Conservation (phyloP, 805 yeast genomes). For the Spathaspora passalidarum region DNA sequence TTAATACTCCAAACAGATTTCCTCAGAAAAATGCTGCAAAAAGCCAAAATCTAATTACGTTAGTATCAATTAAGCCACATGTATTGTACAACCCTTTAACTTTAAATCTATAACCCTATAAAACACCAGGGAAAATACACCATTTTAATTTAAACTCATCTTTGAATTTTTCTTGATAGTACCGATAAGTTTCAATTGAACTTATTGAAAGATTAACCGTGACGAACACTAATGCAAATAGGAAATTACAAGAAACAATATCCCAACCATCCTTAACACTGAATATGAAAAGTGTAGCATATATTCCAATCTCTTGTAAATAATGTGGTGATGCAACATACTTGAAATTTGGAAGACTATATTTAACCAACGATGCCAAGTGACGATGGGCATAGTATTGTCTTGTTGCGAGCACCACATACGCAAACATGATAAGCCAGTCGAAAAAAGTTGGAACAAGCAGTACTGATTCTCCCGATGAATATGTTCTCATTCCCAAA, state of each 20-base stretch:
- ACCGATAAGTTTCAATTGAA: slow-evolving; percentile 49
- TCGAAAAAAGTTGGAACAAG: slow-evolving; percentile 12
- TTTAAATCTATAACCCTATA: no score
- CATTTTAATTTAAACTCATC: slow-evolving; percentile 26
- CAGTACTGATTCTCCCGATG: slow-evolving; percentile 8
- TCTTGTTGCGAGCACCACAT: slow-evolving; percentile 50
- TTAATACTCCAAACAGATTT: no score
- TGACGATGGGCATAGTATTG: slow-evolving; percentile 52
- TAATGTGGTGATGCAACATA: slow-evolving; percentile 66
- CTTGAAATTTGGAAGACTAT: slow-evolving; percentile 49
- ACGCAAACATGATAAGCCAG: slow-evolving; percentile 31
- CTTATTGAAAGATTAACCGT: slow-evolving; percentile 51
- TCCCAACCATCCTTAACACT: slow-evolving; percentile 8
- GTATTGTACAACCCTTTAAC: not conserved
- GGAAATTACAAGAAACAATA: slow-evolving; percentile 12
- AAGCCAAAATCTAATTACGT: not conserved
- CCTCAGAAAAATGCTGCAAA: not conserved
- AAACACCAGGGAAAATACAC: slow-evolving; percentile 37
- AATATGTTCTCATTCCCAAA: slow-evolving; percentile 16
- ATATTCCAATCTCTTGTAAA: slow-evolving; percentile 60
- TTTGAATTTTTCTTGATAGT: slow-evolving; percentile 35
- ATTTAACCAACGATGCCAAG: slow-evolving; percentile 50
- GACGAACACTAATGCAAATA: slow-evolving; percentile 31
- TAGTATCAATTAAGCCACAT: not conserved
- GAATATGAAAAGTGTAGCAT: slow-evolving; percentile 32